Evolutionary conservation across 2,329 filamentous ascomycete species (phyloP), one percentile per base, ranked within the genome.

Genomic region (Tolypocladium sp.): DNA sequence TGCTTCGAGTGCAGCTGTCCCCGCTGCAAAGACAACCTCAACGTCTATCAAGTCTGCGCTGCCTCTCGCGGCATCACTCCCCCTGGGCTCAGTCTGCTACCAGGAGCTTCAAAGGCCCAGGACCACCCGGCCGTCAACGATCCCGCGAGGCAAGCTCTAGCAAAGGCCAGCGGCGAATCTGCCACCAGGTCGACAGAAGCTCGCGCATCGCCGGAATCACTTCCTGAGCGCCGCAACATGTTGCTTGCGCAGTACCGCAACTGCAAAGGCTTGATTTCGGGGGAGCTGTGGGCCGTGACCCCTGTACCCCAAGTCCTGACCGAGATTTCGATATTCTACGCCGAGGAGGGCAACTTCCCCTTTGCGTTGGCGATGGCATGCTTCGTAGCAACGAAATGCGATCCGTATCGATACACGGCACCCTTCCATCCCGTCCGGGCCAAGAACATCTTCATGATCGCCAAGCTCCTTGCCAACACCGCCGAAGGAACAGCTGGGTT

Each of bases 1-100:
- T 76, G 78, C 63, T 86, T 86, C 63, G 64, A 71, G 9, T 86
- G 83, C 64, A 62, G 59, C 25, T 86, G 83, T 60, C 67, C 61
- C 15, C 77, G 81, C 38, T 86, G 83, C 65, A 66, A 65, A 13
- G 69, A 76, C 17, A 75, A 85, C 63, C 70, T 85, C 27, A 78
- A 81, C 59, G 74, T 82, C 52, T 85, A 85, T 63, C 74, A 83
- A 59, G 77, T 80, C 38, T 80, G 76, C 67, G 70, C 74, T 57
- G 56, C 44, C 2, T 79, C 75, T 15, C 74, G 77, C 2, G 65
- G 71, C 58, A 64, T 79, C 12, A 63, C 71, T 8, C 71, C 81
- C 58, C 82, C 83, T 66, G 65, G 64, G 1, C 69, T 75, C 63
- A 81, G 79, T 59, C 63, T 83, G 22, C 71, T 75, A 20, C 73